Percentiles rank a stretch among this genome's conserved stretches.
Conservation (phyloP, 2,329 filamentous ascomycete genomes). For the Colletotrichum euphorbiae region DNA sequence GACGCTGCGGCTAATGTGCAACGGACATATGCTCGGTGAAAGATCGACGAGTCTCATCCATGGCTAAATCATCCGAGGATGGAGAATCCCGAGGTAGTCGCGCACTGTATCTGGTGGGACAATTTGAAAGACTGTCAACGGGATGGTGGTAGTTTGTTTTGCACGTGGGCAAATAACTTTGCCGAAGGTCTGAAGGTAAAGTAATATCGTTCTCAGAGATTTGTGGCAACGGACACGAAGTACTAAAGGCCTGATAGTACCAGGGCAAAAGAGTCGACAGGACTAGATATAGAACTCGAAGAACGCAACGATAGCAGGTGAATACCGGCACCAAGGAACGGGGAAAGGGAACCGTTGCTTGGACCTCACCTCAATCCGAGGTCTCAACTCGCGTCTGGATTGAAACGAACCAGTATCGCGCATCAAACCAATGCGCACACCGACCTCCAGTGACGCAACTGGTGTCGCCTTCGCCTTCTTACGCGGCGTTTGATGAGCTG, state of each 20-base stretch:
- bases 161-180: no score
- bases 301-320: no score
- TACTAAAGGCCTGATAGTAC: no score
- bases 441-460: slow-evolving; percentile 14
- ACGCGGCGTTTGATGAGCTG: neutral
- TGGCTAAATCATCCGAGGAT: slow-evolving; percentile 4
- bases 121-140: neutral
- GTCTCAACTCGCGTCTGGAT: neutral
- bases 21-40: neutral
- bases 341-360: slow-evolving; percentile 8
- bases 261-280: neutral
- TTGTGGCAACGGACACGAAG: no score
- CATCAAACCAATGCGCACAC: slow-evolving; percentile 7
- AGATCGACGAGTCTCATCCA: neutral
- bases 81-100: neutral
- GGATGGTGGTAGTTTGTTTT: neutral
- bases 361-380: slow-evolving; percentile 19
- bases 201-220: no score
- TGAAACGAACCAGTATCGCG: slow-evolving; percentile 27
- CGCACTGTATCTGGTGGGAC: slow-evolving; percentile 20
- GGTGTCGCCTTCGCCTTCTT: neutral
- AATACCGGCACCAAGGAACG: neutral
- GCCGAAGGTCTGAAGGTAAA: no score
- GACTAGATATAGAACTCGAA: neutral
- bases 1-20: neutral